phyloP scores from a whole-genome alignment of 495 filamentous ascomycete genomes.

The Penicillium roqueforti region DNA sequence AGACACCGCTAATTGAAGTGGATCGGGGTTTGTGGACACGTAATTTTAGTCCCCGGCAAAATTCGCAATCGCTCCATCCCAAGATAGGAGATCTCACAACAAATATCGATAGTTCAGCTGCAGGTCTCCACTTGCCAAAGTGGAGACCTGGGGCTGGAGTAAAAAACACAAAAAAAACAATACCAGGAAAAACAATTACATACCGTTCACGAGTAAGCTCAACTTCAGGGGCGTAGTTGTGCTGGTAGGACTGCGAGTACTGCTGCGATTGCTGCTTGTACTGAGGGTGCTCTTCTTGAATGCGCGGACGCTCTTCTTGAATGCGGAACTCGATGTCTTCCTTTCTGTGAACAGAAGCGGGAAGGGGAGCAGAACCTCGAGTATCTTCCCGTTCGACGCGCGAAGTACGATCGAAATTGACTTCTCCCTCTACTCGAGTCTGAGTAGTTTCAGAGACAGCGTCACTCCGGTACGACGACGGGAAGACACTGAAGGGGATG shows the following conservation, averaged over 20 bases:
- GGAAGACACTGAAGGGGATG: constrained; percentile 99
- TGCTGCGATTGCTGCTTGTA: constrained; percentile 4
- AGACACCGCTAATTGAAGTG: constrained; percentile 34
- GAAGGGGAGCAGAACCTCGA: constrained; percentile 63
- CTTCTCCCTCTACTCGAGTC: constrained; percentile 83
- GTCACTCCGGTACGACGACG: constrained; percentile 94
- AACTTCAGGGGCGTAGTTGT: constrained; percentile 43
- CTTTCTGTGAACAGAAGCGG: constrained; percentile 62
- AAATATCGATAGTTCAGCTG: constrained; percentile 17
- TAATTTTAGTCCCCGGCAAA: constrained; percentile 37
- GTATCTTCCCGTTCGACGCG: constrained; percentile 94
- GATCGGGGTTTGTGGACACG: constrained; percentile 36
- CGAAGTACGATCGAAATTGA: constrained; percentile 70
- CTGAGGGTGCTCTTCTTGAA: constrained; percentile 53
- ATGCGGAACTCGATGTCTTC: constrained; percentile 76
- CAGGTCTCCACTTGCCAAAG: background rate
- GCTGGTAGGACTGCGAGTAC: constrained; percentile 6
- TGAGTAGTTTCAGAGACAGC: constrained; percentile 74
- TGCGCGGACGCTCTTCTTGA: constrained; percentile 57
- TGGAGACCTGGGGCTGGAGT: constrained; percentile 2
- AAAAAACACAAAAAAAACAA: constrained; percentile 3
- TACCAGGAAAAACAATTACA: constrained; percentile 21
- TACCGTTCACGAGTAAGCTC: constrained; percentile 55
- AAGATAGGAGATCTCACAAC: constrained; percentile 22
- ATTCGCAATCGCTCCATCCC: constrained; percentile 27